Base-by-base conservation (phyloP, 768 basidiomycete genomes). In the Psilocybe subaeruginosa region DNA sequence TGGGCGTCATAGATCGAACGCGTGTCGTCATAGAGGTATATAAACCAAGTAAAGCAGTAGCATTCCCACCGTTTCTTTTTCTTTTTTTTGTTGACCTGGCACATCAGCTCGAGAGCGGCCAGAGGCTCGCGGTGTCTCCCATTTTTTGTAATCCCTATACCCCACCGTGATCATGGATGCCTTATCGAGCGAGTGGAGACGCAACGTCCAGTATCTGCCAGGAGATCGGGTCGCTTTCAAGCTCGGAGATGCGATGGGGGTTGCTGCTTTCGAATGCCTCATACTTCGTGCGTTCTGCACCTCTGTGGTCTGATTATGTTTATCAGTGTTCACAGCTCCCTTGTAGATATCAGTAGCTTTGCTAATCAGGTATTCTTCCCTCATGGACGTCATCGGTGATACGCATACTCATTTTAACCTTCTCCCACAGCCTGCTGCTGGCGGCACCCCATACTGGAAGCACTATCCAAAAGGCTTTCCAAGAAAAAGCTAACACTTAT, bases 191-290 rank as follows among this genome's bases (percentile, higher is more conserved):
- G 73, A 74, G 65, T 75, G 74, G 74, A 63, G 61, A 54, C 65
- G 58, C 41, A 61, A 65, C 56, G 57, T 64, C 19, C 58, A 64
- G 27, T 75, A 75, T 54, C 23, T 55, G 5, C 19, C 59, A 12
- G 74, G 74, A 5, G 72, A 74, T 61, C 66, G 74, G 62, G 73
- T 75, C 19, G 74, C 74, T 14, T 74, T 74, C 62, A 75, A 74
- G 57, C 60, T 74, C 39, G 69, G 69, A 47, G 67, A 72, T 54
- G 59, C 68, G 4, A 58, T 69, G 48, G 74, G 74, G 29, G 72
- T 72, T 23, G 71, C 70, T n/a, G 74, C 74, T 1, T 75, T 75
- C 54, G 72, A 75, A 61, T 75, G 73, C 59, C 47, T 68, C 33
- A 52, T 54, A 23, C n/a, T 49, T 54, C 74, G 74, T 74, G 60